These are phyloP conservation scores for Penicillium sp. DNA, from an alignment of 2,329 filamentous ascomycete species.

Conservation along the genomic window DNA sequence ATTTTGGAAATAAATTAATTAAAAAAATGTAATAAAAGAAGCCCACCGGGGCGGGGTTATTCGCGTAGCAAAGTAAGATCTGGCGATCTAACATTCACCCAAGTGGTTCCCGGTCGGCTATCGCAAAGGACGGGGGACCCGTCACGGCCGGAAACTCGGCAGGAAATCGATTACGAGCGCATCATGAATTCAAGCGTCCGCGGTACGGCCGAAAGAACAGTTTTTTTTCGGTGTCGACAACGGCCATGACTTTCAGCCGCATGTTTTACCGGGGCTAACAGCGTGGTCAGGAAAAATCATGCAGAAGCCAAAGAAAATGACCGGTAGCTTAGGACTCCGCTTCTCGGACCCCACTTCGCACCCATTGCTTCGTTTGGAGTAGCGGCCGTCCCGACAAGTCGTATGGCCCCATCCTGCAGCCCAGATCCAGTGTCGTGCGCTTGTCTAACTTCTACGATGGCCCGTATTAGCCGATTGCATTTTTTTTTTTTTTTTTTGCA, in stretches of 20 bases:
- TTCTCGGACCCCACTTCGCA: background rate
- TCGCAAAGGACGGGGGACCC: background rate
- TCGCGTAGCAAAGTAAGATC: background rate
- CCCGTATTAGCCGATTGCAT: background rate
- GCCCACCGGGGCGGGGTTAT: background rate
- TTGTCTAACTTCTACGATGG: background rate
- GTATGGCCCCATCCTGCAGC: background rate
- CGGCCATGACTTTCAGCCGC: background rate
- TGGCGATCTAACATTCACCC: background rate
- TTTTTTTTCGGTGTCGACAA: background rate
- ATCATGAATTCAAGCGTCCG: background rate
- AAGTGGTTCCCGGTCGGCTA: background rate
- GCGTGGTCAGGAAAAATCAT: background rate
- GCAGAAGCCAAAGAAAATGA: background rate
- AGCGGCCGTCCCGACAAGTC: background rate
- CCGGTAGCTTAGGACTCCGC: background rate
- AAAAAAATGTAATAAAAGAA: too few species aligned
- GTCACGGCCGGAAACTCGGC: background rate
- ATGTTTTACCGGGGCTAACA: background rate
- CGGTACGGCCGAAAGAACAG: background rate
- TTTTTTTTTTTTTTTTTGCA: too few species aligned
- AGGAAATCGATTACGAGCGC: too few species aligned
- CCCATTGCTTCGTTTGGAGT: background rate
- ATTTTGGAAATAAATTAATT: background rate
- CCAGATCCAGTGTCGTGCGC: background rate